A percentile compares a stretch with the other conserved stretches of the same genome.
These are phyloP conservation scores for Globisporangium rhizosaccharum DNA, from an alignment of 352 stramenopile species.

Conservation along the genomic window DNA sequence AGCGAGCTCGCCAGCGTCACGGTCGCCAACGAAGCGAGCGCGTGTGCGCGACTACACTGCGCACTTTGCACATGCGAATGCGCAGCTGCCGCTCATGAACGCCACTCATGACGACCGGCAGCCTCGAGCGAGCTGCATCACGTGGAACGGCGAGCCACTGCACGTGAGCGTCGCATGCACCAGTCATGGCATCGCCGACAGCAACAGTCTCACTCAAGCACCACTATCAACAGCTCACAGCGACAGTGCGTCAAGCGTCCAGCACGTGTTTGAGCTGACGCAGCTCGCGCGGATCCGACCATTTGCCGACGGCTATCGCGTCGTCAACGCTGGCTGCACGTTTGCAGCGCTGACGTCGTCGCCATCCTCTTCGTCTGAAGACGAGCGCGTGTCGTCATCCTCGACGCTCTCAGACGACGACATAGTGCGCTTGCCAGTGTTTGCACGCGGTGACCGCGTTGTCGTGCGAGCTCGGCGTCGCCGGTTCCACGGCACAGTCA, in stretches of 20 bases:
- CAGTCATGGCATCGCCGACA: background rate
- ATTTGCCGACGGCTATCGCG: constrained; percentile 41
- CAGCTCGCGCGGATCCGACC: constrained; percentile 41
- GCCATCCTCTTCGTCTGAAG: constrained; percentile 14
- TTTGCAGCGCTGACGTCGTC: constrained; percentile 40
- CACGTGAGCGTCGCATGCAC: constrained; percentile 21
- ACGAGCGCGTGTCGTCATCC: constrained; percentile 8
- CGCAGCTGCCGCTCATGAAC: background rate
- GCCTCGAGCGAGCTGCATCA: constrained; percentile 5
- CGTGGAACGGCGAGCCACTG: constrained; percentile 37
- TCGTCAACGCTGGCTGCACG: constrained; percentile 36
- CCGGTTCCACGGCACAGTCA: constrained; percentile 31
- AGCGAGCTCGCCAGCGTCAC: background rate
- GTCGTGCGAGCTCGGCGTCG: constrained; percentile 33
- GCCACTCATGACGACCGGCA: background rate
- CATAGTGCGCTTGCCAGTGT: constrained; percentile 14
- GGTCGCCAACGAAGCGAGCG: constrained; percentile 16
- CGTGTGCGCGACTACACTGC: constrained; percentile 25
- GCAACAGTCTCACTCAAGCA: background rate
- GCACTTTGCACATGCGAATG: constrained; percentile 24
- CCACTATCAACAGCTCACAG: background rate
- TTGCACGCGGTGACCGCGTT: constrained; percentile 43
- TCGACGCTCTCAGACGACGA: constrained; percentile 20
- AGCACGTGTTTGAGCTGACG: constrained; percentile 35
- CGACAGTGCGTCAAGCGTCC: constrained; percentile 13